Conservation (phyloP, 805 yeast genomes). For the Metschnikowia bowlesiae region DNA sequence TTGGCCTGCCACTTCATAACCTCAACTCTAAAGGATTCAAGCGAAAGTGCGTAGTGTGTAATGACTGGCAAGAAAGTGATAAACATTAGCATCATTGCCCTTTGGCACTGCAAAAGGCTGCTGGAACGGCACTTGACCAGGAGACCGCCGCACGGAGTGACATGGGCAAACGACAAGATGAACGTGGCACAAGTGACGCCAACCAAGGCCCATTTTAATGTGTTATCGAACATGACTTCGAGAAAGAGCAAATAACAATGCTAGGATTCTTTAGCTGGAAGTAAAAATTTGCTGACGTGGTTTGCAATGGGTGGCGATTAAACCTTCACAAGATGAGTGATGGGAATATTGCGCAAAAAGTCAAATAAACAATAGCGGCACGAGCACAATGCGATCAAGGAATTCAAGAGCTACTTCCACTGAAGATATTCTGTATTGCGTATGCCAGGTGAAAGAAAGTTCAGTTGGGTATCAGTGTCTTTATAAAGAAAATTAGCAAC, state of each 20-base stretch:
- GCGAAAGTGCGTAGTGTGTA: not conserved
- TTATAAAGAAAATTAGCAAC: not conserved
- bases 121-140: not conserved
- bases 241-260: not conserved
- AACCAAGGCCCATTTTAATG: not conserved
- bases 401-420: not conserved
- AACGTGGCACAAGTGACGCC: not conserved
- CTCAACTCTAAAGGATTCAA: not conserved
- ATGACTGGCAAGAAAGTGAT: not conserved
- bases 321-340: not conserved
- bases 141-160: not conserved
- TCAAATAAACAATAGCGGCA: not conserved
- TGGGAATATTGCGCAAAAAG: not conserved
- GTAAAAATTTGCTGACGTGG: not conserved
- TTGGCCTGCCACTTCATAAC: slow-evolving; percentile 1
- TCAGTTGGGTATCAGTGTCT: not conserved
- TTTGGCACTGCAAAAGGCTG: not conserved
- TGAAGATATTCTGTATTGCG: not conserved
- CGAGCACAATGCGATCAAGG: not conserved
- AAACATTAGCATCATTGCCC: not conserved
- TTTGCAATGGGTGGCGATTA: not conserved
- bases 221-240: not conserved
- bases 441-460: not conserved
- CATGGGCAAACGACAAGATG: not conserved
- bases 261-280: no score